phyloP scores from a whole-genome alignment of 2,329 filamentous ascomycete genomes.

The Chrysoporthe deuterocubensis region DNA sequence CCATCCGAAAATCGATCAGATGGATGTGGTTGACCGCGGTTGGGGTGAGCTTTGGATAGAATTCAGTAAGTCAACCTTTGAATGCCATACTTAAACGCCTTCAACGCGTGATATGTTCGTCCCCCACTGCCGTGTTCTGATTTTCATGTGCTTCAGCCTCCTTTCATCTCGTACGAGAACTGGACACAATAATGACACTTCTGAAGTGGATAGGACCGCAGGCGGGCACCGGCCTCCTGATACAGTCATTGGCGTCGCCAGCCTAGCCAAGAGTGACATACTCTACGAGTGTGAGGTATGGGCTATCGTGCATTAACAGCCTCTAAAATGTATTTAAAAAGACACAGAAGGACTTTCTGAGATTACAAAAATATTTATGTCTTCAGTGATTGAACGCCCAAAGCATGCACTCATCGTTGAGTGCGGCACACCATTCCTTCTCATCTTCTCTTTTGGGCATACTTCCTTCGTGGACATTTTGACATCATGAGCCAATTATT shows the following conservation, averaged over 20 bases:
- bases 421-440: neutral
- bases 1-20: conserved; percentile 15
- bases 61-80: neutral
- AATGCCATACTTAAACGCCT: neutral
- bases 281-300: conserved; percentile 24
- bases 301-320: conserved; percentile 14
- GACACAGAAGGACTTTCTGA: too few species aligned
- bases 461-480: neutral
- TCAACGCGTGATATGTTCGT: neutral
- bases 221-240: conserved; percentile 24
- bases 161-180: too few species aligned
- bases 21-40: conserved; percentile 23
- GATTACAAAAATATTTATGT: neutral
- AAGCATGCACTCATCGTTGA: neutral
- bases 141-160: neutral
- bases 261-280: conserved; percentile 19
- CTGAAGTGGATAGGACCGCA: conserved; percentile 19
- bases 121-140: neutral
- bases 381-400: neutral
- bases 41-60: conserved; percentile 23
- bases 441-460: neutral
- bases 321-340: neutral
- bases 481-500: too few species aligned
- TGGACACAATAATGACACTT: neutral
- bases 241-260: conserved; percentile 21